phyloP scores from a whole-genome alignment of 192 early-diverging fungal genomes.

The Obelidium mucronatum region DNA sequence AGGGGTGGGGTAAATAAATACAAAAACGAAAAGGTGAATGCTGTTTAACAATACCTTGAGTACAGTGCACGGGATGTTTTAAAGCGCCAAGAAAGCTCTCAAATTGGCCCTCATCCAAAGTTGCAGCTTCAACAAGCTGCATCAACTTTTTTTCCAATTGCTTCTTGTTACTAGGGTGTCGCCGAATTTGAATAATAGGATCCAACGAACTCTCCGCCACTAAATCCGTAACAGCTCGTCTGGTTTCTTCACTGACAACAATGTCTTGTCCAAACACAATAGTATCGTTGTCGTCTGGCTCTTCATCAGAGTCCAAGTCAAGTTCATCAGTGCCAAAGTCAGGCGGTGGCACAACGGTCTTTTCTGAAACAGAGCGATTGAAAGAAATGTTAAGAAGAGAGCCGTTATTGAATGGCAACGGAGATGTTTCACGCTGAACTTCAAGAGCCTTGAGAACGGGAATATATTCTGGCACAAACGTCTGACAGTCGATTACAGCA shows the following conservation, averaged over 20 bases:
- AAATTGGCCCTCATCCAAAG: conserved; percentile 46
- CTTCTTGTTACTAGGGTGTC: neutral
- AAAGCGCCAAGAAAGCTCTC: conserved; percentile 47
- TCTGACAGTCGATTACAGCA: conserved; percentile 46
- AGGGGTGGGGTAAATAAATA: neutral
- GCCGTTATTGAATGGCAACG: conserved; percentile 40
- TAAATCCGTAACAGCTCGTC: conserved; percentile 29
- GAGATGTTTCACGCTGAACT: conserved; percentile 18
- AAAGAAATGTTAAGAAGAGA: conserved; percentile 33
- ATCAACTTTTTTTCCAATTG: conserved; percentile 26
- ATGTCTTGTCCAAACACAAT: conserved; percentile 11
- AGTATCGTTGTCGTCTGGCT: neutral
- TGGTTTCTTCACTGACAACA: neutral
- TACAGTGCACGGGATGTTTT: conserved; percentile 45
- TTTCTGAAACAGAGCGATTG: no score
- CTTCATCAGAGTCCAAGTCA: neutral
- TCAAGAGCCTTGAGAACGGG: conserved; percentile 45
- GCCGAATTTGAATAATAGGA: conserved; percentile 49
- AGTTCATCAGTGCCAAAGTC: neutral
- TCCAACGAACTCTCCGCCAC: conserved; percentile 39
- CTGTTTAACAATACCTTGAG: conserved; percentile 31
- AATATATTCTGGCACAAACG: conserved; percentile 45
- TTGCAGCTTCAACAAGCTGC: conserved; percentile 41
- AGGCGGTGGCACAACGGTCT: neutral
- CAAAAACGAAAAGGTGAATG: no score